A percentile compares a stretch with the other conserved stretches of the same genome.
Evolutionary conservation across 2,329 filamentous ascomycete genomes (phyloP).

Genomic region (Sarocladium kiliense): DNA sequence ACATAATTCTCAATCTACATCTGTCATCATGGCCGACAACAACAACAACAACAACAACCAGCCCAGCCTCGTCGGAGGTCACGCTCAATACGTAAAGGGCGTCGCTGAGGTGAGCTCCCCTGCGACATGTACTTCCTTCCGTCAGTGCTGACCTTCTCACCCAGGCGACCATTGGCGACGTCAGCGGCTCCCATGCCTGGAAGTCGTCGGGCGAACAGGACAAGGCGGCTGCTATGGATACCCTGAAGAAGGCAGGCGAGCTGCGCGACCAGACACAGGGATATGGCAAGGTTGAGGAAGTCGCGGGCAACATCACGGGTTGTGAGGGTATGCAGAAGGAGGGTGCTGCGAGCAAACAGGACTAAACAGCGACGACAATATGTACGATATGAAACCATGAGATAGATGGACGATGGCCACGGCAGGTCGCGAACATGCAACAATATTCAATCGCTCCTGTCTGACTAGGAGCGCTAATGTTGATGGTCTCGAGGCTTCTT

Average conservation of each 20-base stretch:
- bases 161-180: conserved; percentile 53
- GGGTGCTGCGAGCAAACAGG: conserved; percentile 45
- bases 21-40: background rate
- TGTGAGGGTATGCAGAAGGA: conserved; percentile 67
- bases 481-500: no score
- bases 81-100: conserved; percentile 65
- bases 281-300: conserved; percentile 59
- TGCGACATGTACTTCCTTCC: background rate
- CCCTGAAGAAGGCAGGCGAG: conserved; percentile 57
- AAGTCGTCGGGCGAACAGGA: conserved; percentile 58
- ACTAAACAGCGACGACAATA: conserved; percentile 14
- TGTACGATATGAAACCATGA: no score
- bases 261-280: conserved; percentile 51
- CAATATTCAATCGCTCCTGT: no score
- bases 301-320: conserved; percentile 57
- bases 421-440: no score
- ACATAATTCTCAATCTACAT: no score
- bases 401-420: no score
- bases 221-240: conserved; percentile 55
- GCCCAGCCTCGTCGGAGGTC: conserved; percentile 56
- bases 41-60: conserved; percentile 22
- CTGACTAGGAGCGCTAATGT: no score
- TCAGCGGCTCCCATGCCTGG: conserved; percentile 61
- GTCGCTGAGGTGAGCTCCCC: conserved; percentile 52
- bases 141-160: background rate